Percentiles rank a stretch among this genome's conserved stretches.
phyloP scores from a whole-genome alignment of 495 filamentous ascomycete species.

The Pyrenula massariospora region DNA sequence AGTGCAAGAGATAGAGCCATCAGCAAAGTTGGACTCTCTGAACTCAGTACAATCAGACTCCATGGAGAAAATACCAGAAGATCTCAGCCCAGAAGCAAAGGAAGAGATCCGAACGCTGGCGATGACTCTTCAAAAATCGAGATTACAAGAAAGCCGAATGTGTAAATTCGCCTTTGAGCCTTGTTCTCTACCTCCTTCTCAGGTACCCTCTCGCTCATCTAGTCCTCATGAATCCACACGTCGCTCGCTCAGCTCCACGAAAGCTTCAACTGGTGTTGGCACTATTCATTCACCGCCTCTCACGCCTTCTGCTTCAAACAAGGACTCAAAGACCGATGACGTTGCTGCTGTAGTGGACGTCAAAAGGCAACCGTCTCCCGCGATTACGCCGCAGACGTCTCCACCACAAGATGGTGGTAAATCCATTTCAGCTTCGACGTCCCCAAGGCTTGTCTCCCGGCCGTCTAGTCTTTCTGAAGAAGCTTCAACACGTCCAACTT shows the following conservation, averaged over 20 bases:
- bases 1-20: conserved; percentile 64
- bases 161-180: conserved; percentile 80
- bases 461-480: conserved; percentile 32
- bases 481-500: conserved; percentile 22
- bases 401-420: conserved; percentile 30
- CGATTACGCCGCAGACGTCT: conserved; percentile 56
- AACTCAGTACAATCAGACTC: conserved; percentile 20
- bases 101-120: conserved; percentile 63
- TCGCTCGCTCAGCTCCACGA: conserved; percentile 25
- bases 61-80: conserved; percentile 17
- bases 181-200: conserved; percentile 72
- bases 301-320: conserved; percentile 68
- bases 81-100: conserved; percentile 36
- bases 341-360: conserved; percentile 10
- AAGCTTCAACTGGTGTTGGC: conserved; percentile 35
- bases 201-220: conserved; percentile 49
- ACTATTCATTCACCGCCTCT: conserved; percentile 80
- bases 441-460: conserved; percentile 29
- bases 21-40: neutral
- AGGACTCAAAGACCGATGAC: conserved; percentile 27
- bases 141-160: conserved; percentile 70
- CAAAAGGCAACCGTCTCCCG: conserved; percentile 30
- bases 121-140: conserved; percentile 56
- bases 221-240: conserved; percentile 28
- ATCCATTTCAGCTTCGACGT: conserved; percentile 15